These are phyloP conservation scores for Hypoxylon sp. DNA, from an alignment of 2,329 filamentous ascomycete species.

Conservation along the genomic window DNA sequence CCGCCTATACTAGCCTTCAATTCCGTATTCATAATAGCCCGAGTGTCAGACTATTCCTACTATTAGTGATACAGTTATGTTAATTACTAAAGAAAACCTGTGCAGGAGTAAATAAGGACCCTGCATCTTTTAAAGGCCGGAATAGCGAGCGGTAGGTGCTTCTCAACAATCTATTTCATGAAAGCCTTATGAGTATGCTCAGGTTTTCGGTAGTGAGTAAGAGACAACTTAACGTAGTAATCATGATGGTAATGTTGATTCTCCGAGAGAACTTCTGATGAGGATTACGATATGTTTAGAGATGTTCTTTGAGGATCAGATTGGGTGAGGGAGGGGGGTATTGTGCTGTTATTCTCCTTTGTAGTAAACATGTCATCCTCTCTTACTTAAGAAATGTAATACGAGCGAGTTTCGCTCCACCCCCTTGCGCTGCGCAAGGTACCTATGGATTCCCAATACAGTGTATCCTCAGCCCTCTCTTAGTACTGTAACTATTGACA, in stretches of 20 bases:
- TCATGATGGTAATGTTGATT: slow-evolving; percentile 10
- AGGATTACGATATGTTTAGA: background rate
- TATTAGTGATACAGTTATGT: background rate
- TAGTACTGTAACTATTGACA: background rate
- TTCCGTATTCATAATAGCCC: slow-evolving; percentile 30
- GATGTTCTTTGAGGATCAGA: background rate
- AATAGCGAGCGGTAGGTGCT: slow-evolving; percentile 44
- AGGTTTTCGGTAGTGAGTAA: slow-evolving; percentile 44
- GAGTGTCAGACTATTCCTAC: slow-evolving; percentile 39
- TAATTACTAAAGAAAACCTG: background rate
- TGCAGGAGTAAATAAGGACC: slow-evolving; percentile 37
- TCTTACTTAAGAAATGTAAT: background rate
- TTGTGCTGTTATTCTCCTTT: slow-evolving; percentile 2
- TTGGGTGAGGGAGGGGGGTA: slow-evolving; percentile 3
- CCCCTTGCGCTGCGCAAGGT: background rate
- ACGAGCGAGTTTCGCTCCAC: background rate
- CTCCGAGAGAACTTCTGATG: background rate
- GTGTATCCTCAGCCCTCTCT: background rate
- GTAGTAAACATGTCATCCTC: background rate
- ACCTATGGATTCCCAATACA: background rate
- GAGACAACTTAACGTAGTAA: slow-evolving; percentile 13
- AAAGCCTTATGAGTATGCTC: slow-evolving; percentile 48
- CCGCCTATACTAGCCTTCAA: slow-evolving; percentile 32
- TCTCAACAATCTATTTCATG: slow-evolving; percentile 46
- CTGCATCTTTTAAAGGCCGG: slow-evolving; percentile 45